Conservation (phyloP, 441 rosid species). For the Erodium trifolium region DNA sequence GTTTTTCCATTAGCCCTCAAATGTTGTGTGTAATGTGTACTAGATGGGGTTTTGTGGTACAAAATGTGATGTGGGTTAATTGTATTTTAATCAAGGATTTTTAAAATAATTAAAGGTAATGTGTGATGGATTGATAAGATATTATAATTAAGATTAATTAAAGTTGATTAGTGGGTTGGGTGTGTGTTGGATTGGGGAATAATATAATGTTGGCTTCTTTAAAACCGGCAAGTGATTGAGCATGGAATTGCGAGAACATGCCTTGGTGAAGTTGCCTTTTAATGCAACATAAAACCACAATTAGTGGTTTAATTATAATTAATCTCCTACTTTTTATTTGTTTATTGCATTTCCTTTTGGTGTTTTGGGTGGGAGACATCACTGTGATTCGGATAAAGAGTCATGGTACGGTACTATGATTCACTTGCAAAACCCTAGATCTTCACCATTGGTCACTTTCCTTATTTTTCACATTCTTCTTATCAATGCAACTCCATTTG, state of each 20-base stretch:
- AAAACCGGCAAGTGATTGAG: conserved; percentile 32
- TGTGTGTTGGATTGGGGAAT: neutral
- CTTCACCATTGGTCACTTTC: neutral
- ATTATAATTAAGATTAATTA: neutral
- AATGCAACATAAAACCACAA: neutral
- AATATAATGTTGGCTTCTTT: conserved; percentile 28
- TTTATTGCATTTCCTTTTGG: conserved; percentile 15
- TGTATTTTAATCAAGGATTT: neutral
- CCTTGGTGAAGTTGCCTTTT: conserved; percentile 14
- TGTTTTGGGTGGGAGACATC: conserved; percentile 26
- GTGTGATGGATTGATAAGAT: neutral
- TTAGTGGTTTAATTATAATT: too few species aligned
- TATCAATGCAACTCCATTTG: too few species aligned
- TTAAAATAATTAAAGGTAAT: neutral
- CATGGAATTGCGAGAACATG: conserved; percentile 33
- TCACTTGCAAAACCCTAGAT: neutral
- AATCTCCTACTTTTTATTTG: neutral
- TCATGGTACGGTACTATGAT: conserved; percentile 11
- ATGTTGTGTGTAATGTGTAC: neutral
- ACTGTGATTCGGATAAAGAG: conserved; percentile 24
- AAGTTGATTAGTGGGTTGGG: neutral
- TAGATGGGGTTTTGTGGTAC: neutral
- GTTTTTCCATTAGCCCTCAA: neutral
- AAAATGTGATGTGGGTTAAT: neutral
- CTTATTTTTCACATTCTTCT: conserved; percentile 4